A percentile compares a stretch with the other conserved stretches of the same genome.
Evolutionary conservation across 345 rosid genomes (phyloP).

Genomic region (Gossypium australe): DNA sequence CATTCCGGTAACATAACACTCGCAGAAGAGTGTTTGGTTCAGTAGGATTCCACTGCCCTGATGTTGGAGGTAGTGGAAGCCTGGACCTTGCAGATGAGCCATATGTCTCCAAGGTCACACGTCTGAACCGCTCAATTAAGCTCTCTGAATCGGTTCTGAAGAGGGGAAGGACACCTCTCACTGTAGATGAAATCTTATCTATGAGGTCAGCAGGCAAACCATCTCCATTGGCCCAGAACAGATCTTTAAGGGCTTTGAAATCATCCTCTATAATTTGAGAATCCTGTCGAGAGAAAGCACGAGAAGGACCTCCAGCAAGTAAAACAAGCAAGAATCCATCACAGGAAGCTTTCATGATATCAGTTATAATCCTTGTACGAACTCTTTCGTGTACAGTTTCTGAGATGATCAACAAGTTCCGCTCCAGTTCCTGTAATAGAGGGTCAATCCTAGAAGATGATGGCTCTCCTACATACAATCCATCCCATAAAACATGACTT

Average conservation of each 20-base stretch:
- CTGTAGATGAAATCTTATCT: slow-evolving; percentile 63
- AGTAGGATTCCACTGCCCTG: slow-evolving; percentile 85
- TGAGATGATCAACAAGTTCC: slow-evolving; percentile 49
- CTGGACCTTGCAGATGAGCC: slow-evolving; percentile 78
- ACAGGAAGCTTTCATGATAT: slow-evolving; percentile 81
- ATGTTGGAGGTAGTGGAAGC: slow-evolving; percentile 83
- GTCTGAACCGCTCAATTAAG: slow-evolving; percentile 75
- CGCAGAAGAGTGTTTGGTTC: slow-evolving; percentile 89
- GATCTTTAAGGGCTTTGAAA: slow-evolving; percentile 76
- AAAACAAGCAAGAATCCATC: slow-evolving; percentile 88
- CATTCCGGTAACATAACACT: slow-evolving; percentile 80
- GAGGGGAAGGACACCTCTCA: slow-evolving; percentile 69
- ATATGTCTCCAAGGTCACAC: slow-evolving; percentile 60
- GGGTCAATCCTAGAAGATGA: slow-evolving; percentile 71
- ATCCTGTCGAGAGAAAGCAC: slow-evolving; percentile 72
- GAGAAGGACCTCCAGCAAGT: slow-evolving; percentile 94
- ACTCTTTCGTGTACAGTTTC: slow-evolving; percentile 77
- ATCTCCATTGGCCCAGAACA: slow-evolving; percentile 94
- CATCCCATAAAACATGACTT: slow-evolving; percentile 81
- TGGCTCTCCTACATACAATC: slow-evolving; percentile 76
- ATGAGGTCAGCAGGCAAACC: slow-evolving; percentile 78
- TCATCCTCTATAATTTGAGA: slow-evolving; percentile 80
- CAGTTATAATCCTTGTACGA: slow-evolving; percentile 68
- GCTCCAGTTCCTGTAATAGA: slow-evolving; percentile 72
- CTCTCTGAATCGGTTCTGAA: slow-evolving; percentile 75